Evolutionary conservation across 306 rosid species (phyloP).

Genomic region (Psophocarpus tetragonolobus): DNA sequence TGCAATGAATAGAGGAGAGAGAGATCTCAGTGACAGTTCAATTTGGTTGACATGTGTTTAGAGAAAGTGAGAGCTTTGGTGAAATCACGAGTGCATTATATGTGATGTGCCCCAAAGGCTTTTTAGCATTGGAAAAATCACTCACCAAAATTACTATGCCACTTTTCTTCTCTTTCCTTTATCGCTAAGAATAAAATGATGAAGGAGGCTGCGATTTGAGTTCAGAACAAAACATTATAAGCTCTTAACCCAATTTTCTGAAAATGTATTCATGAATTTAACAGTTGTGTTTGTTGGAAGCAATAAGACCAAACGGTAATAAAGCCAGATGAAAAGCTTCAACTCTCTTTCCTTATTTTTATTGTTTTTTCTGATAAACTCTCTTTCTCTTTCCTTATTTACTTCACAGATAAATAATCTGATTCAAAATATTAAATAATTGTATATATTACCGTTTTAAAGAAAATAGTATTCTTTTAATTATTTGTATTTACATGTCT

Average conservation of each 20-base stretch:
- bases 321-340: background rate
- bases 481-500: too few species aligned
- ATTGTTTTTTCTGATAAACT: too few species aligned
- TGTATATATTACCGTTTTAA: background rate
- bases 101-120: slow-evolving; percentile 34
- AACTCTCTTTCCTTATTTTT: background rate
- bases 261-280: background rate
- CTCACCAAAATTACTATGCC: background rate
- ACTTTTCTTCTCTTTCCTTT: background rate
- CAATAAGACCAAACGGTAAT: background rate
- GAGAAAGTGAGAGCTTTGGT: slow-evolving; percentile 14
- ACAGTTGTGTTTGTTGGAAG: slow-evolving; percentile 2
- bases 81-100: slow-evolving; percentile 55
- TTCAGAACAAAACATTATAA: too few species aligned
- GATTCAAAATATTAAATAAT: background rate
- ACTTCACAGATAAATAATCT: background rate
- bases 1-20: slow-evolving; percentile 14
- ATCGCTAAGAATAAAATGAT: background rate
- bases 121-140: background rate
- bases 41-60: background rate
- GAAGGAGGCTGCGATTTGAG: slow-evolving; percentile 5
- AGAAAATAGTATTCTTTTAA: too few species aligned
- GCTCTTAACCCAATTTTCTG: background rate
- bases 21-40: slow-evolving; percentile 40
- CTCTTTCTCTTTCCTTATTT: background rate